A percentile compares a stretch with the other conserved stretches of the same genome.
Evolutionary conservation across 208 protist genomes (phyloP).

Genomic region (Trypanosoma brucei): DNA sequence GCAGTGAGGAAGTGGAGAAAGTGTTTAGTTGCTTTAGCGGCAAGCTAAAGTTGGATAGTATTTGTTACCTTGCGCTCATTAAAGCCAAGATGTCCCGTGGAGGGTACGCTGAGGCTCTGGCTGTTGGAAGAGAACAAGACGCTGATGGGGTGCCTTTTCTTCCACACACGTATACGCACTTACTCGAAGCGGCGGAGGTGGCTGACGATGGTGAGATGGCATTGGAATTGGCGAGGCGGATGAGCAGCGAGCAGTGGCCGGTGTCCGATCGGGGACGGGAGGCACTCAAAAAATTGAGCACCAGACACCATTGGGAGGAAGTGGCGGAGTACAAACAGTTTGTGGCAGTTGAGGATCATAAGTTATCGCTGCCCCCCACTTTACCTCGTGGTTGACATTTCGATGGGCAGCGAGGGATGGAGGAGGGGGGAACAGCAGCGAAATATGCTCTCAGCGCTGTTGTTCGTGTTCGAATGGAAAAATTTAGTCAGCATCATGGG

Average conservation of each 20-base stretch:
- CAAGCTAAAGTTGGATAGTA: conserved; percentile 71
- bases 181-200: conserved; percentile 52
- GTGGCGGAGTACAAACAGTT: conserved; percentile 15
- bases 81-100: conserved; percentile 38
- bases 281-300: conserved; percentile 28
- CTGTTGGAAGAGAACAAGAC: conserved; percentile 48
- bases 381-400: too few species aligned
- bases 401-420: too few species aligned
- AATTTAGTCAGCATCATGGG: too few species aligned
- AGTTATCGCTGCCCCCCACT: too few species aligned
- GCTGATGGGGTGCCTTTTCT: conserved; percentile 53
- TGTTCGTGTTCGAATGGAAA: too few species aligned
- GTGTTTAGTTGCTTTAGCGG: conserved; percentile 42
- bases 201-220: conserved; percentile 46
- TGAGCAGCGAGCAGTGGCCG: conserved; percentile 56
- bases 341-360: neutral
- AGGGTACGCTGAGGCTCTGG: conserved; percentile 31
- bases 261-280: conserved; percentile 23
- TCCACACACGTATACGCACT: conserved; percentile 58
- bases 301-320: conserved; percentile 22
- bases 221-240: conserved; percentile 44
- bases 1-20: conserved; percentile 36
- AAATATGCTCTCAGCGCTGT: too few species aligned
- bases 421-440: too few species aligned
- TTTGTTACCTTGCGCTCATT: conserved; percentile 77